Base-by-base conservation (phyloP, 1,284 basidiomycete species). In the Apiotrichum gracile region DNA sequence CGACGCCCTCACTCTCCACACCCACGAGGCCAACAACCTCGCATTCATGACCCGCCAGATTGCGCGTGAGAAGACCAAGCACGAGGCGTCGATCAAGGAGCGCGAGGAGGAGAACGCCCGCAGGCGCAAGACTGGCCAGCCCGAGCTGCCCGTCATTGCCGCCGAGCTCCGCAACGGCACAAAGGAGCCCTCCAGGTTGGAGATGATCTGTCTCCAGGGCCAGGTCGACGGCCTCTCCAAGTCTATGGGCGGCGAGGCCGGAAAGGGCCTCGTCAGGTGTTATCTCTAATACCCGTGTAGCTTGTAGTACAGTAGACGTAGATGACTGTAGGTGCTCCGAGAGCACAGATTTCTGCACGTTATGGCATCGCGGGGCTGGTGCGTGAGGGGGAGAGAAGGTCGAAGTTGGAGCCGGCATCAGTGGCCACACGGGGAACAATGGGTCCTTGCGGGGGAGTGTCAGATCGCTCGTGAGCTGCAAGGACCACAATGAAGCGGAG, bases 1-100 rank as follows among this genome's bases (percentile, higher is more conserved):
- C 60, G 88, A 93, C 67, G 83, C 85, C 0, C 80, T 96, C 60
- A 90, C 93, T 72, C 82, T 79, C 55, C 90, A 91, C 79, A 84
- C 85, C 63, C 88, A 88, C 54, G 92, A 96, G 75, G 87, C 91
- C 68, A 88, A 91, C 60, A 97, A 97, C 73, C 82, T 97, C 54
- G 91, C 88, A 46, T 98, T 93, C 80, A 80, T 93, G 67, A 81
- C 82, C 44, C 85, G 94, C 54, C 92, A 97, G 74, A 91, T 97
- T 65, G 87, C 85, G 24, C 83, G 94, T 43, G 94, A 97, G 76
- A 87, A 86, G 70, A 78, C 82, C 37, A 84, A 84, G 58, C 89
- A 91, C 56, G 94, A 98, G 58, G 78, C 79, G 52, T 85, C 85
- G 65, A 75, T 93, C 52, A 81, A 81, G 64, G 91, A 91, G 73